Base-by-base conservation (phyloP, 1,284 basidiomycete species). In the Acaromyces ingoldii region DNA sequence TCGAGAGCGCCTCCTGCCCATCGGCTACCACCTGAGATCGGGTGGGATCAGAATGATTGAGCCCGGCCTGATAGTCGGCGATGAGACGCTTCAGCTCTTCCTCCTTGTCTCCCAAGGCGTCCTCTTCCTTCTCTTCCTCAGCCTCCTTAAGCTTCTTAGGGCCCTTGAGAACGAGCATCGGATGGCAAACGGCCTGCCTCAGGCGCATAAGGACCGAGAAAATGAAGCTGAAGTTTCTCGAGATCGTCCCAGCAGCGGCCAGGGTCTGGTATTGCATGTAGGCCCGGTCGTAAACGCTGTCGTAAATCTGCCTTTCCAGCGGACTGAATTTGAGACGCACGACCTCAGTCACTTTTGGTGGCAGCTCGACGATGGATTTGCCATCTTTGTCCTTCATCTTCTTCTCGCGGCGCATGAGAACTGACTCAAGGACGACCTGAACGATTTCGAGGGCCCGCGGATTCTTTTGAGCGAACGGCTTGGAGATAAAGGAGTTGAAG, bases 341-440 rank as follows among this genome's bases (percentile, higher is more conserved):
- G 34, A 68, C 60, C 30, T 65, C 10, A 10, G 33, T 5, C 30
- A 22, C 22, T 13, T 34, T 29, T 1, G 9, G 47, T 37, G 93
- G 92, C 2, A 98, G 78, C 52, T 90, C 84, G 1, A 97, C 90
- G 39, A 98, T 96, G 37, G 82, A 83, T 45, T 88, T 86, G 2
- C 93, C 93, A 65, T 92, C 84, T 39, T 80, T 81, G 77, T 95
- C 93, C 40, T 83, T 84, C 50, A 91, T 95, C 55, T 82, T 86
- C 79, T 98, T 98, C 76, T 97, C 92, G 57, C 93, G 82, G n/a
- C 93, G 83, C 10, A 75, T 49, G 2, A 98, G 79, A 3, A 98
- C 61, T 49, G 58, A 55, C 43, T 67, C 65, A 3, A 73, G 46
- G 13, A 76, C 63, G 15, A 73, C 67, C 51, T 73, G 72, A 6